These are phyloP conservation scores for Capsicum baccatum DNA, from an alignment of 257 asterid species.

Conservation along the genomic window DNA sequence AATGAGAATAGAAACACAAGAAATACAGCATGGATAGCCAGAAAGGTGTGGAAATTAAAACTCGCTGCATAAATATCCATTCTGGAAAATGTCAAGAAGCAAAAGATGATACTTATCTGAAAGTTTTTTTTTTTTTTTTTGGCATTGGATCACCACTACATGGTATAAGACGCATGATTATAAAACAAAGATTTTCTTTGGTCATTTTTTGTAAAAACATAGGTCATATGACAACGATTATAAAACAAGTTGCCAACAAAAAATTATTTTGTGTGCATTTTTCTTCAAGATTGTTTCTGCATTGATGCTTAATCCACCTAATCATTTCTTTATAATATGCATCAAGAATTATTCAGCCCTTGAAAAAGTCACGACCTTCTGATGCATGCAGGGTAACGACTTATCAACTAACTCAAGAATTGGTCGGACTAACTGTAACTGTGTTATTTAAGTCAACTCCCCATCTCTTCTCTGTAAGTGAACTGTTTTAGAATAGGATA, in stretches of 20 bases:
- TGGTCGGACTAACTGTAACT: background rate
- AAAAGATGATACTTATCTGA: background rate
- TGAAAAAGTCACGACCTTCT: background rate
- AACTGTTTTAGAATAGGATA: too few relatives aligned
- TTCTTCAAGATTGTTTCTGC: background rate
- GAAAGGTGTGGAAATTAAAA: conserved; percentile 20
- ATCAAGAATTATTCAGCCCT: background rate
- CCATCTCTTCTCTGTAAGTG: too few relatives aligned
- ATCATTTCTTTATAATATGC: background rate
- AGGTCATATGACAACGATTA: background rate
- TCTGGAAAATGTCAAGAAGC: conserved; percentile 24
- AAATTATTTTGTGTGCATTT: background rate
- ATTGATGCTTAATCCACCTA: background rate
- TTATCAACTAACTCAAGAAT: background rate
- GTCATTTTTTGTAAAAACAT: too few relatives aligned
- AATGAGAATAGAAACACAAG: conserved; percentile 29
- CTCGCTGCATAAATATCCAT: conserved; percentile 29
- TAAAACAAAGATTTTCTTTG: background rate
- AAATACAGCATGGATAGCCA: conserved; percentile 29
- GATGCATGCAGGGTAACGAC: background rate
- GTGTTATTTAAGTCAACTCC: background rate
- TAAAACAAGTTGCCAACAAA: background rate
- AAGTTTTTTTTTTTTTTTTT: background rate
- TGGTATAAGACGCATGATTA: background rate
- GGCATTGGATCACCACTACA: background rate